Evolutionary conservation across 345 rosid genomes (phyloP).

Genomic region (Clarkia xantiana): DNA sequence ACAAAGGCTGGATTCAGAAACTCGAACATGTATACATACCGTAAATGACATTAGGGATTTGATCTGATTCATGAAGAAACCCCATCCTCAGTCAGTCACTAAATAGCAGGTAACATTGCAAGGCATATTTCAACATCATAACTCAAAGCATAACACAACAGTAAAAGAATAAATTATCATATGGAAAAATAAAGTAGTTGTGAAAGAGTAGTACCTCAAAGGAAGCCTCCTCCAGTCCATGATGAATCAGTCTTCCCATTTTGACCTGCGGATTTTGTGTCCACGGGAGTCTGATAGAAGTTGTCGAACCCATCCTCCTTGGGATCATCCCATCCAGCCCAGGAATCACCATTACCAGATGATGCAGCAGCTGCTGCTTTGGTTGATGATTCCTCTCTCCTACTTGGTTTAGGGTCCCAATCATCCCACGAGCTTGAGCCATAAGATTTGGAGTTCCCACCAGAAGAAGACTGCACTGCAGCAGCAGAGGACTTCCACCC

Average conservation of each 20-base stretch:
- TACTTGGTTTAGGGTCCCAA: slow-evolving; percentile 56
- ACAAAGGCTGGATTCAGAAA: too few species aligned
- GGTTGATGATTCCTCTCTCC: slow-evolving; percentile 23
- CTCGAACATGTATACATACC: too few species aligned
- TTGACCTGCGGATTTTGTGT: slow-evolving; percentile 33
- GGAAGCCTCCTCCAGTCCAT: slow-evolving; percentile 93
- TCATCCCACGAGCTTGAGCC: slow-evolving; percentile 78
- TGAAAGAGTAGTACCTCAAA: slow-evolving; percentile 18
- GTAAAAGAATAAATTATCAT: too few species aligned
- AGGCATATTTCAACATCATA: too few species aligned
- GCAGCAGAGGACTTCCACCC: too few species aligned
- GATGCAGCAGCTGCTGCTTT: slow-evolving; percentile 15
- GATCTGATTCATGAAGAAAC: too few species aligned
- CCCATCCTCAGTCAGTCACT: too few species aligned
- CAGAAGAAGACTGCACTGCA: slow-evolving; percentile 22
- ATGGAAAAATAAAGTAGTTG: background rate
- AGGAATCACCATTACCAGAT: slow-evolving; percentile 38
- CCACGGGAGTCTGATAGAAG: slow-evolving; percentile 35
- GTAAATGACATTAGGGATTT: too few species aligned
- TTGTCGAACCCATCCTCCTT: slow-evolving; percentile 62
- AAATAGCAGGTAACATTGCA: too few species aligned
- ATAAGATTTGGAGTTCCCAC: slow-evolving; percentile 27
- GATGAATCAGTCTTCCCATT: slow-evolving; percentile 59
- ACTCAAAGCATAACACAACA: too few species aligned
- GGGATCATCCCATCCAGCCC: slow-evolving; percentile 92